These are phyloP conservation scores for Apiotrichum montevideense DNA, from an alignment of 1,284 basidiomycete species.

Conservation along the genomic window DNA sequence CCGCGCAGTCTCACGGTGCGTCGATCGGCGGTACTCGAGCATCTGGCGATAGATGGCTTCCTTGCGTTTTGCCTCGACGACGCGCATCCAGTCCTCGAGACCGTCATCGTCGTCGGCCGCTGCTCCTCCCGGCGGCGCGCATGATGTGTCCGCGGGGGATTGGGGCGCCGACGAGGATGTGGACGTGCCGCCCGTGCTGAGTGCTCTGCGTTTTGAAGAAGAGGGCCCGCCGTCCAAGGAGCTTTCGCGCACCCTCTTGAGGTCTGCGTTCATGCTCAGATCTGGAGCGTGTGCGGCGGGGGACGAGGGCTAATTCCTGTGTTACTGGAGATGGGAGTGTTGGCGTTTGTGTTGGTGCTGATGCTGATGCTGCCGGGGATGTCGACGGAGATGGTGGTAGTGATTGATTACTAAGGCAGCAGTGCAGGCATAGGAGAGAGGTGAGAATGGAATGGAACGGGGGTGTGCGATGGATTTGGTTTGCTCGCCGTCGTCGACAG, in stretches of 20 bases:
- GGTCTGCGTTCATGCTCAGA: slow-evolving; percentile 41
- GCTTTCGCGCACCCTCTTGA: slow-evolving; percentile 42
- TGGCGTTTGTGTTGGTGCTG: too few species aligned
- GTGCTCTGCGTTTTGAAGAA: slow-evolving; percentile 30
- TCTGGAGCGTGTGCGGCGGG: slow-evolving; percentile 5
- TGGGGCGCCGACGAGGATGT: slow-evolving; percentile 12
- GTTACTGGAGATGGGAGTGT: too few species aligned
- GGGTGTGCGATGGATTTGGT: too few species aligned
- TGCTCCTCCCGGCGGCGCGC: slow-evolving; percentile 3
- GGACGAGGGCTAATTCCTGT: background rate
- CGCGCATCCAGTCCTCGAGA: slow-evolving; percentile 40
- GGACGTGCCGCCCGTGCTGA: slow-evolving; percentile 13
- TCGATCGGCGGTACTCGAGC: slow-evolving; percentile 79
- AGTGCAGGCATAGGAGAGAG: too few species aligned
- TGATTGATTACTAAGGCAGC: too few species aligned
- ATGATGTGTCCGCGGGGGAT: background rate
- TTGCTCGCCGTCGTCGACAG: too few species aligned
- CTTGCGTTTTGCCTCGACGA: slow-evolving; percentile 62
- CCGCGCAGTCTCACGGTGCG: slow-evolving; percentile 61
- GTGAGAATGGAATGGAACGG: too few species aligned
- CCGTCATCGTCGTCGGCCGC: slow-evolving; percentile 24
- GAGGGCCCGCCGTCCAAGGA: slow-evolving; percentile 29
- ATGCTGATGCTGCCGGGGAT: too few species aligned
- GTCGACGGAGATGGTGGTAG: too few species aligned
- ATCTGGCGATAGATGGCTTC: slow-evolving; percentile 88